Evolutionary conservation across 768 basidiomycete species (phyloP), one percentile per base, ranked within the genome.

Genomic region (Serendipita vermifera): DNA sequence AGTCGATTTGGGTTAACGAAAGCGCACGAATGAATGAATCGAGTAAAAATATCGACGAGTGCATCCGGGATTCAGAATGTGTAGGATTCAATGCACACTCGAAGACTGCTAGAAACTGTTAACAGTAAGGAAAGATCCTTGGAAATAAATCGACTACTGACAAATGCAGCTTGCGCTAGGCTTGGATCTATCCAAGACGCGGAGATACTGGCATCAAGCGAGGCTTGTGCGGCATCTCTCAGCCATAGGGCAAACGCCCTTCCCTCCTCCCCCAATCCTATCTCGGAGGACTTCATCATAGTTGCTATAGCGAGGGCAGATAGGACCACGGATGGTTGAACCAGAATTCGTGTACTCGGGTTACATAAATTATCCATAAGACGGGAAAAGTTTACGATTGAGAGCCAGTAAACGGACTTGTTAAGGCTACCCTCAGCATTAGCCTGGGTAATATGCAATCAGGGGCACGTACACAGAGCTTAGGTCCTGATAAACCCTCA

Each of bases 11-110:
- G 0, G 81, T 78, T 36, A 87, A 72, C 3, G 70, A 65, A 2
- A 82, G 70, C 2, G 66, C 66, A n/a, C 72, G 73, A 58, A 89
- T 76, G 57, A 87, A 78, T 27, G 73, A 71, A 64, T 89, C 87
- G 32, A 88, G 72, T 22, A 75, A 70, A 36, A 76, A 64, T 7
- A 89, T 70, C 0, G 85, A 73, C 17, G 67, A 67, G 20, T 72
- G 69, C 9, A 79, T 75, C 11, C 81, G 75, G 20, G 77, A 74
- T 3, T 75, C 71, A 20, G 74, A 75, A 64, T 86, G 76, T 38
- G 76, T 71, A 4, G 84, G 85, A 58, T 88, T 82, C 3, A 81
- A 76, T 1, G 83, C 87, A 0, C 78, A 76, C 65, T 89, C 87
- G 62, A 85, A 89, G 2, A 89, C 70, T 3, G 86, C 82, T 6